Base-by-base conservation (phyloP, 768 basidiomycete genomes). In the Suillus clintonianus region DNA sequence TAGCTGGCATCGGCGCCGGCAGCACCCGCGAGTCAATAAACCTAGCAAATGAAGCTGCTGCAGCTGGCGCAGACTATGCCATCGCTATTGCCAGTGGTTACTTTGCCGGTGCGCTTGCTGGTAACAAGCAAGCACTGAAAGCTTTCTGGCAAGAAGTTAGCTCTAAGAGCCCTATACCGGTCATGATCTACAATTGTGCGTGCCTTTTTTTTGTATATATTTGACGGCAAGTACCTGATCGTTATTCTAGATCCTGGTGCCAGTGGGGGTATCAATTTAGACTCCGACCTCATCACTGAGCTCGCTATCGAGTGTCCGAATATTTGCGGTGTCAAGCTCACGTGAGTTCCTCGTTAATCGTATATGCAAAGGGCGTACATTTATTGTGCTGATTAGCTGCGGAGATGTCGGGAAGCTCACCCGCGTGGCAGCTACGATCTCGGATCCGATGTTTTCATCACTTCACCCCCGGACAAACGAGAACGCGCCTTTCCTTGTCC, bases 401-500 rank as follows among this genome's bases (percentile, higher is more conserved):
- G 94, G 92, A 34, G 93, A 91, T 70, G 92, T 97, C 65, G 95
- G 95, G 56, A 96, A 96, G 77, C 82, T 96, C 68, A 92, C 92
- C 34, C 85, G 95, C 68, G 90, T 96, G 67, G 87, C 89, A 56
- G 88, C 89, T 50, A 79, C 82, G 11, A 85, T 92, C 8, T 84
- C 90, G 15, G 78, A 79, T 39, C 73, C 85, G 8, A 73, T 79
- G 5, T 95, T 94, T 77, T 66, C 76, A 19, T 72, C 81, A 34
- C 70, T 77, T 39, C 80, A 89, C 76, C 92, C 94, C 50, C 89
- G 92, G 72, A 89, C 86, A 78, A 85, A 86, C 70, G 71, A 80
- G 24, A 76, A 82, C 34, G 85, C 86, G 0, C 88, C 89, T 19
- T 97, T 97, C 82, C 78, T 95, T 55, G 92, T 95, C 39, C 80